Percentiles rank a stretch among this genome's conserved stretches.
Evolutionary conservation across 1,139 yeast genomes (phyloP).

Genomic region (Blastobotrys proliferans): DNA sequence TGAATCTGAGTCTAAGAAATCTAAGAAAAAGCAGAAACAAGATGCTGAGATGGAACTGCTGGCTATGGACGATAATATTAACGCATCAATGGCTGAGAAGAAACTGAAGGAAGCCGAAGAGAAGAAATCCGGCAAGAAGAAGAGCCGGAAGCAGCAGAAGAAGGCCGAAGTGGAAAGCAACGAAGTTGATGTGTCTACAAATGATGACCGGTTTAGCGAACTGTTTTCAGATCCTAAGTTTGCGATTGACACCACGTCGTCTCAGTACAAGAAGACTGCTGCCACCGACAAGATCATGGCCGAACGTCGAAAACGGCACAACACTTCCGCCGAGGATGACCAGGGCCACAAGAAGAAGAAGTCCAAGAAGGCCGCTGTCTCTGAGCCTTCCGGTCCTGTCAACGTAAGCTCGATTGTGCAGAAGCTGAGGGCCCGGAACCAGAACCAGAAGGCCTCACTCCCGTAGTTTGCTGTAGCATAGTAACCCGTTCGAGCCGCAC

Average conservation of each 20-base stretch:
- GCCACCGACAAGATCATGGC: conserved; percentile 80
- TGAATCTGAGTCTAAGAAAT: conserved; percentile 52
- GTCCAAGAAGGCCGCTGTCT: conserved; percentile 14
- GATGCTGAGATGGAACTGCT: conserved; percentile 71
- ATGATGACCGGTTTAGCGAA: conserved; percentile 85
- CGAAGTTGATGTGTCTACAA: conserved; percentile 56
- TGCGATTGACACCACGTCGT: conserved; percentile 78
- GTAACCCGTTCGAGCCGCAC: neutral
- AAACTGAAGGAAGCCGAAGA: conserved; percentile 20
- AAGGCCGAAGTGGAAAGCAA: conserved; percentile 54
- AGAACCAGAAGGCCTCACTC: neutral
- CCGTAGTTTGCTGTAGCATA: too few relatives aligned
- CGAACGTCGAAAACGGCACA: conserved; percentile 61
- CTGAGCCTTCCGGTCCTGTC: conserved; percentile 19
- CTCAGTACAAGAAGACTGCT: conserved; percentile 81
- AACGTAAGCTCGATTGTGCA: conserved; percentile 20
- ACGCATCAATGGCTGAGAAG: conserved; percentile 5
- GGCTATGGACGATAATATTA: conserved; percentile 59
- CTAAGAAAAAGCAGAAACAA: conserved; percentile 34
- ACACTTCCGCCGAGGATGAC: conserved; percentile 10
- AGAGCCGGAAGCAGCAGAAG: conserved; percentile 58
- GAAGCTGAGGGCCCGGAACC: conserved; percentile 23
- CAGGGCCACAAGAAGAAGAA: conserved; percentile 16
- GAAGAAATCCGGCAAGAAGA: conserved; percentile 54
- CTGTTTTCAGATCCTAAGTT: conserved; percentile 84